Conservation (phyloP, 2,329 filamentous ascomycete genomes). For the Xylariaceae sp. region DNA sequence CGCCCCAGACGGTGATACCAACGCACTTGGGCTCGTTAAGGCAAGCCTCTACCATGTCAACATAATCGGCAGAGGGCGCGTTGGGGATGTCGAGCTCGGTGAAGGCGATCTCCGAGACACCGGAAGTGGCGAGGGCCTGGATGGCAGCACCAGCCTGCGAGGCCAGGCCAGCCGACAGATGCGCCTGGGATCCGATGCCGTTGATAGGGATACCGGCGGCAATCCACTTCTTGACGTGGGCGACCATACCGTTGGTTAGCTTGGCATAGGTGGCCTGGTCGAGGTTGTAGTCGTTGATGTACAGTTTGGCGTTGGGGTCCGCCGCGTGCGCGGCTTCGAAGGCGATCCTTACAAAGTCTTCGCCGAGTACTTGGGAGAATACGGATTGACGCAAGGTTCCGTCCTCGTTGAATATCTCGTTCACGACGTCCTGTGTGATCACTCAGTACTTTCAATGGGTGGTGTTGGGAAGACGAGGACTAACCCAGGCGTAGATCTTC, state of each 20-base stretch:
- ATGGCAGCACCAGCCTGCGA: conserved; percentile 41
- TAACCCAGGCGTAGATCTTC: conserved; percentile 45
- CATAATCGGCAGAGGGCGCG: conserved; percentile 54
- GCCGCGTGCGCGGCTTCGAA: conserved; percentile 64
- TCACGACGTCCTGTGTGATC: conserved; percentile 51
- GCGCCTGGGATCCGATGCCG: conserved; percentile 53
- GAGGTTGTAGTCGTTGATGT: conserved; percentile 73
- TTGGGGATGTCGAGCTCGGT: conserved; percentile 62
- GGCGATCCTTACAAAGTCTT: conserved; percentile 65
- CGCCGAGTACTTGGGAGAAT: conserved; percentile 65
- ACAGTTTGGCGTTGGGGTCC: conserved; percentile 64
- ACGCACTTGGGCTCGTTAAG: conserved; percentile 56
- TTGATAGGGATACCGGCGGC: conserved; percentile 58
- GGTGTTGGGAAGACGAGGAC: conserved; percentile 4
- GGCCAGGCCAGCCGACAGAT: conserved; percentile 42
- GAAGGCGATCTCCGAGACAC: conserved; percentile 49
- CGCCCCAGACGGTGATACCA: conserved; percentile 62
- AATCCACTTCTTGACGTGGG: conserved; percentile 60
- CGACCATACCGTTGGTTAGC: conserved; percentile 46
- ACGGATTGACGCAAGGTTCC: conserved; percentile 56
- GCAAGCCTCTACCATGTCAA: conserved; percentile 56
- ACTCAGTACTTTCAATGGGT: not conserved
- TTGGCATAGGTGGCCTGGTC: conserved; percentile 59
- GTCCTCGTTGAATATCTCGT: conserved; percentile 62
- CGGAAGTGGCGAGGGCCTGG: conserved; percentile 44